Evolutionary conservation across 73 alveolate species (phyloP).

Genomic region (Paramecium caudatum): DNA sequence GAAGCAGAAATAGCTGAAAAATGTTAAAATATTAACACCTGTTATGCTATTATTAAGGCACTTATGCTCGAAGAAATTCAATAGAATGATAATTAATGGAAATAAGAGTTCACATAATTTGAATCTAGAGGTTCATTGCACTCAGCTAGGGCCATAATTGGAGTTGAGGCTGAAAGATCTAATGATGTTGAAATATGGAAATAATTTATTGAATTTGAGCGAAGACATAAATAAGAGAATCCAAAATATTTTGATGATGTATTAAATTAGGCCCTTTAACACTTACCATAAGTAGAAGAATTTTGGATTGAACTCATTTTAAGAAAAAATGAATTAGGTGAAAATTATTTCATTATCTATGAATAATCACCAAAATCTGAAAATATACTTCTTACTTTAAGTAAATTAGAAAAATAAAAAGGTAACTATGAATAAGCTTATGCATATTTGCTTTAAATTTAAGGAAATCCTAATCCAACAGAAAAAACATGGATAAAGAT

Average conservation of each 20-base stretch:
- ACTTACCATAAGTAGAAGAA: slow-evolving; percentile 78
- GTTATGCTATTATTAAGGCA: slow-evolving; percentile 83
- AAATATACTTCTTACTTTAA: slow-evolving; percentile 49
- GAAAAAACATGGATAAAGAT: slow-evolving; percentile 77
- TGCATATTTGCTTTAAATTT: slow-evolving; percentile 1
- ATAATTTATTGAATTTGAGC: slow-evolving; percentile 44
- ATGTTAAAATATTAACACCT: slow-evolving; percentile 79
- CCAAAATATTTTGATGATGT: not conserved
- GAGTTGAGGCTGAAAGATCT: slow-evolving; percentile 51
- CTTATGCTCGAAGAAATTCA: slow-evolving; percentile 69
- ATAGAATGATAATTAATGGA: slow-evolving; percentile 44
- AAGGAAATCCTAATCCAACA: slow-evolving; percentile 51
- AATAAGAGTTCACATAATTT: not conserved
- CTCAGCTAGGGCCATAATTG: slow-evolving; percentile 61
- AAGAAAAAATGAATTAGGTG: slow-evolving; percentile 58
- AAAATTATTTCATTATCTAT: slow-evolving; percentile 71
- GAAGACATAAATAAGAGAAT: slow-evolving; percentile 51
- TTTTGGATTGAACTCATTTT: slow-evolving; percentile 78
- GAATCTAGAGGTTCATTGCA: slow-evolving; percentile 46
- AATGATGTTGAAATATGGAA: slow-evolving; percentile 51
- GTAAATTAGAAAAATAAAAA: slow-evolving; percentile 10
- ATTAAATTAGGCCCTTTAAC: not conserved
- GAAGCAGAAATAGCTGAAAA: slow-evolving; percentile 91
- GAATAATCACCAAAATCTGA: slow-evolving; percentile 80
- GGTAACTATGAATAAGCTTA: slow-evolving; percentile 70